Percentiles rank a stretch among this genome's conserved stretches.
Evolutionary conservation across 1,139 yeast species (phyloP).

Genomic region (Lodderomyces metapsilosis): DNA sequence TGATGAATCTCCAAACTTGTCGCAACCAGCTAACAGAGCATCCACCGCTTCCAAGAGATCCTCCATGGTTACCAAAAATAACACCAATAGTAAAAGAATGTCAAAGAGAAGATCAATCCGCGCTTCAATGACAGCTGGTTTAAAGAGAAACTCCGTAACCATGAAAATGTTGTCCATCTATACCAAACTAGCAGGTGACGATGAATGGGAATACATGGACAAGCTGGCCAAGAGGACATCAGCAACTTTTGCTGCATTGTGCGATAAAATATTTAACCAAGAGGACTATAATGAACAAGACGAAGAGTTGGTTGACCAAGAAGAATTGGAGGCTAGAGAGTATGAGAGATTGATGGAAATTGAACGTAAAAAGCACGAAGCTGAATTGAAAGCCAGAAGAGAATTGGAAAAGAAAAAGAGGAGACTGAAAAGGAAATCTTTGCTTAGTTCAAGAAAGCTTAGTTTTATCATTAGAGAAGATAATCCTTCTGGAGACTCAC

Average conservation of each 20-base stretch:
- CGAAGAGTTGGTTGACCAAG: slow-evolving; percentile 47
- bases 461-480: slow-evolving; percentile 39
- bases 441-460: slow-evolving; percentile 40
- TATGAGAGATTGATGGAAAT: slow-evolving; percentile 50
- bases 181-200: slow-evolving; percentile 65
- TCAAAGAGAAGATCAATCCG: slow-evolving; percentile 41
- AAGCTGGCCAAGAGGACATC: slow-evolving; percentile 74
- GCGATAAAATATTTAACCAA: slow-evolving; percentile 71
- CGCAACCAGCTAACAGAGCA: slow-evolving; percentile 28
- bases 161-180: slow-evolving; percentile 67
- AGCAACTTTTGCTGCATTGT: slow-evolving; percentile 71
- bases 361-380: slow-evolving; percentile 51
- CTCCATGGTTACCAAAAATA: slow-evolving; percentile 22
- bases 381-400: slow-evolving; percentile 43
- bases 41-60: slow-evolving; percentile 29
- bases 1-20: slow-evolving; percentile 24
- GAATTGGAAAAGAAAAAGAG: slow-evolving; percentile 47
- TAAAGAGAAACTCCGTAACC: slow-evolving; percentile 69
- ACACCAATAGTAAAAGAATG: slow-evolving; percentile 23
- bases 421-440: slow-evolving; percentile 45
- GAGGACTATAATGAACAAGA: slow-evolving; percentile 58
- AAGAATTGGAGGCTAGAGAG: slow-evolving; percentile 50
- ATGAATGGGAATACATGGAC: slow-evolving; percentile 70
- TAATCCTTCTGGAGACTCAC: slow-evolving; percentile 28
- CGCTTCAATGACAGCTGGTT: slow-evolving; percentile 42